Base-by-base conservation (phyloP, 345 rosid species). In the Eucalyptus cloeziana region DNA sequence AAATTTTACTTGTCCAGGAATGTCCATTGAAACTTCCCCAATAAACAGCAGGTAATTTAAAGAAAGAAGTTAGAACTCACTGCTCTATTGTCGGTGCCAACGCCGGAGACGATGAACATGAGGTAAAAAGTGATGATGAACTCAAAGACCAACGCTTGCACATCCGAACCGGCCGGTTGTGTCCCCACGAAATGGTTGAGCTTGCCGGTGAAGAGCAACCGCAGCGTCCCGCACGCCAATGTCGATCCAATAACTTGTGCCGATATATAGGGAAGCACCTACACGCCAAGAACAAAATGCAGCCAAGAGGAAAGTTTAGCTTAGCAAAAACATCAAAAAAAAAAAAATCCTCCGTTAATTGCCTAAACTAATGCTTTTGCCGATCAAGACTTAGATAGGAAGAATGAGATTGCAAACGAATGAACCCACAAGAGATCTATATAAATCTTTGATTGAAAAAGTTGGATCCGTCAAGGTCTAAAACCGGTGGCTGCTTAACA, bases 51-150 rank as follows among this genome's bases (percentile, higher is more conserved):
- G 7, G 16, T 27, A 27, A 60, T 27, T 60, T 4, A 60, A 60
- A 60, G 67, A 60, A 60, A 60, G 67, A 25, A n/a, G 14, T 25
- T 17, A 30, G 81, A 83, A 94, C 98, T 91, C 89, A 96, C 99
- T 40, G 99, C 99, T 93, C 99, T 91, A 88, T 94, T 95, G 52
- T 97, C 99, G 0, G 99, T 97, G 64, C 96, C 95, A 8, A 96
- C 99, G 4, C 99, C 99, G 5, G 97, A 96, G 13, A 96, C 90
- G 40, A 97, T 11, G 54, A 96, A 96, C 99, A 97, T 94, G 85
- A 97, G 95, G 90, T 95, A 97, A 93, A 97, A 97, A 17, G 99
- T 97, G 93, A 96, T 94, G 88, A 97, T 96, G 93, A 96, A 97
- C 92, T 96, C 99, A 3, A 97, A 89, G 87, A 92, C 97, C 86